Evolutionary conservation across 768 basidiomycete species (phyloP), one percentile per base, ranked within the genome.

Genomic region (Suillus decipiens): DNA sequence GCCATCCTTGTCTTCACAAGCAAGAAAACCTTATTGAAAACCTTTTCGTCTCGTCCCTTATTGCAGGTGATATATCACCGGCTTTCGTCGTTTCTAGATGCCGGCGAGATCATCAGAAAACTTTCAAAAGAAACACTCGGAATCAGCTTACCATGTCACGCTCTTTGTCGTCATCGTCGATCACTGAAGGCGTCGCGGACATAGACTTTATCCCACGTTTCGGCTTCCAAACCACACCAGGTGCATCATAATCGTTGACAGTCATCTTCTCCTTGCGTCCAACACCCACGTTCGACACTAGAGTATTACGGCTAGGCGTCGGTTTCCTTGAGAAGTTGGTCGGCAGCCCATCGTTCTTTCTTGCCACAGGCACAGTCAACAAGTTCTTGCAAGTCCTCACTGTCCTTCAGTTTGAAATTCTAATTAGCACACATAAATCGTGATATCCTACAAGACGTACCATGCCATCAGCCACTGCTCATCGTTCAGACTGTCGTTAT

Each of bases 381-480:
- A 37, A 92, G 77, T 74, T 92, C 89, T 65, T 90, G 84, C 43
- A 92, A 70, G 69, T 93, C 92, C 72, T 92, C 90, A 31, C 90
- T 91, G 11, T 92, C 90, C 72, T 93, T 90, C 53, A 92, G 91
- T 89, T 87, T 89, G 63, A 14, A 59, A 57, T 63, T 28, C 12
- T 28, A 34, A 41, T 62, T 10, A 63, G 51, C 22, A 43, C n/a
- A 22, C n/a, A 19, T 36, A 17, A 12, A 12, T 28, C 37, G 8
- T 31, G 41, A 41, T 36, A 45, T 31, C 39, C 17, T 59, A 28
- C 56, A 62, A 19, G 24, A 79, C 83, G 63, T 71, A 89, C 89
- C 83, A n/a, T n/a, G n/a, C n/a, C n/a, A 91, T 83, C 37, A 93
- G 86, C 90, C 94, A 97, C 68, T 95, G 89, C 71, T 97, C 96